phyloP scores from a whole-genome alignment of 768 basidiomycete genomes.

The Pleurotus djamor region DNA sequence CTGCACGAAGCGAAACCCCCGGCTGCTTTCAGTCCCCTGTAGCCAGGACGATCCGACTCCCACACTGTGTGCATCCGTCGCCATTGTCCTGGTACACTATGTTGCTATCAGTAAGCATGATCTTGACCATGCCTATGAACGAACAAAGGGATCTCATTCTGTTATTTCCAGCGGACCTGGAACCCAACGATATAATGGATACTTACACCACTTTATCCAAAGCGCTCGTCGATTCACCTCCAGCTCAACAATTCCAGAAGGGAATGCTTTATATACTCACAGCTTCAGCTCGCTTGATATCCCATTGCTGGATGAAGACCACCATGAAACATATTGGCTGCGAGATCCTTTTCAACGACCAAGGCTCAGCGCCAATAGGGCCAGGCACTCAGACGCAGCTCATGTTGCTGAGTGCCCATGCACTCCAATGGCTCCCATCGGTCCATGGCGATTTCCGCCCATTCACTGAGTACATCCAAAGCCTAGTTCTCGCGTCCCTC shows the following conservation, averaged over 20 bases:
- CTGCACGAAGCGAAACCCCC: not conserved
- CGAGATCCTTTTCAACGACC: not conserved
- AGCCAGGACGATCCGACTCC: not conserved
- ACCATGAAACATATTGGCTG: not conserved
- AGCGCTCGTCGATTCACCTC: not conserved
- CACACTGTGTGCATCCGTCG: not conserved
- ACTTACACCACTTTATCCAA: not conserved
- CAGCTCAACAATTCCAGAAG: not conserved
- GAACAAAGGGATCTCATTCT: not conserved
- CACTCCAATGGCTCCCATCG: not conserved
- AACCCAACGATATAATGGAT: not conserved
- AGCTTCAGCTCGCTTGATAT: not conserved
- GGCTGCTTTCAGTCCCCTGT: not conserved
- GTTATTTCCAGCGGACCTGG: not conserved
- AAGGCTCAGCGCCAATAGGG: not conserved
- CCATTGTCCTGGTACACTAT: not conserved
- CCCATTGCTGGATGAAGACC: not conserved
- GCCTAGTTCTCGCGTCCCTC: not conserved
- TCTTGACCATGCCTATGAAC: no score
- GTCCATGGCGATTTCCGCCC: not conserved
- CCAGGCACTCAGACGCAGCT: not conserved
- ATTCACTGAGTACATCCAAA: not conserved
- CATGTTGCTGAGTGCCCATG: not conserved
- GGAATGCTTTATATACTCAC: not conserved
- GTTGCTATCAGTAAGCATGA: not conserved